These are phyloP conservation scores for Posidonia australis DNA, from an alignment of 106 monocot genomes.

Conservation along the genomic window DNA sequence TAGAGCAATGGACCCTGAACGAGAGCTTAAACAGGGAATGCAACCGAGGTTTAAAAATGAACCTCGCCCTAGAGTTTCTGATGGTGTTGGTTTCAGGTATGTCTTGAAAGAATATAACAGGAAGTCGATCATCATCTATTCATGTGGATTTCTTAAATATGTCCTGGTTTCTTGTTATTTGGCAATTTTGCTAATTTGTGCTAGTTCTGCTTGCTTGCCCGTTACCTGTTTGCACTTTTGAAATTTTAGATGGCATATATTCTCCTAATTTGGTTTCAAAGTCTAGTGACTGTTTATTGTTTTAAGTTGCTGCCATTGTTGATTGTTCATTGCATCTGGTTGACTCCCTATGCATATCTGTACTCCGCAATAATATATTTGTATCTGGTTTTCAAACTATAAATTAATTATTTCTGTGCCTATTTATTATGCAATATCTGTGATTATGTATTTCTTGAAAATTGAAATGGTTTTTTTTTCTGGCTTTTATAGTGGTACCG, in stretches of 20 bases:
- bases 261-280: too few species aligned
- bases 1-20: conserved; percentile 52
- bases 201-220: neutral
- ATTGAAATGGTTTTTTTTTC: too few species aligned
- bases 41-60: conserved; percentile 45
- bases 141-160: neutral
- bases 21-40: conserved; percentile 41
- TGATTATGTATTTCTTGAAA: too few species aligned
- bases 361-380: too few species aligned
- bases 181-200: neutral
- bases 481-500: too few species aligned
- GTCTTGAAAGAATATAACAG: neutral
- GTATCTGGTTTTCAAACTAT: too few species aligned
- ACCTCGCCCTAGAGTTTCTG: conserved; percentile 30
- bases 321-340: too few species aligned
- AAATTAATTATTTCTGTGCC: too few species aligned
- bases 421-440: too few species aligned
- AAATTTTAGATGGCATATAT: neutral
- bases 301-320: too few species aligned
- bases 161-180: neutral
- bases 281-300: too few species aligned
- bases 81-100: conserved; percentile 52
- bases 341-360: too few species aligned
- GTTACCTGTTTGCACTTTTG: neutral
- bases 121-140: neutral